Percentiles rank a stretch among this genome's conserved stretches.
These are phyloP conservation scores for Spathaspora girioi DNA, from an alignment of 805 yeast genomes.

Conservation along the genomic window DNA sequence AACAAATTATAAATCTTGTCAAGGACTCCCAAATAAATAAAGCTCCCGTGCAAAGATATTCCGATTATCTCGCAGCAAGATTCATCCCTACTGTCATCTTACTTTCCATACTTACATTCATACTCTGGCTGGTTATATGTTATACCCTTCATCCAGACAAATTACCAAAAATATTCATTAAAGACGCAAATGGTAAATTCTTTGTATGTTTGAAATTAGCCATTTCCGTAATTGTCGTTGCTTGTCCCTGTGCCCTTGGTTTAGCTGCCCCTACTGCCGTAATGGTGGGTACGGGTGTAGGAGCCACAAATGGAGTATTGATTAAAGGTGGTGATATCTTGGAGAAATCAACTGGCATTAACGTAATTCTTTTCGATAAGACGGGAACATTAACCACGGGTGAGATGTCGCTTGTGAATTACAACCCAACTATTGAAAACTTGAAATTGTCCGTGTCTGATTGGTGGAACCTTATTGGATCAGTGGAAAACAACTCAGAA, in stretches of 20 bases:
- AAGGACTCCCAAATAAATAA: slow-evolving; percentile 83
- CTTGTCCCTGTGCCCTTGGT: slow-evolving; percentile 98
- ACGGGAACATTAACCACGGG: slow-evolving; percentile 96
- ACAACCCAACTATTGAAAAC: slow-evolving; percentile 14
- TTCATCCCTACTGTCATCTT: slow-evolving; percentile 76
- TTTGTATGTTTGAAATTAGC: slow-evolving; percentile 73
- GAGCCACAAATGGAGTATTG: slow-evolving; percentile 83
- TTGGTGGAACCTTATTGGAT: slow-evolving; percentile 54
- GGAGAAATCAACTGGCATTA: slow-evolving; percentile 64
- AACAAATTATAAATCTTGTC: slow-evolving; percentile 82
- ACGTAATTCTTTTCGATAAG: slow-evolving; percentile 80
- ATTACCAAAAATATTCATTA: slow-evolving; percentile 47
- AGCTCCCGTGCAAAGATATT: slow-evolving; percentile 88
- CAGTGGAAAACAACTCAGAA: slow-evolving; percentile 68
- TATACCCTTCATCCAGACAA: slow-evolving; percentile 13
- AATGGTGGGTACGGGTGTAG: slow-evolving; percentile 98
- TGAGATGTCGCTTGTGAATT: slow-evolving; percentile 48
- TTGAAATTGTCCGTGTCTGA: slow-evolving; percentile 7
- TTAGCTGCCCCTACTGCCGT: slow-evolving; percentile 98
- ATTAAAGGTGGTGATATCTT: slow-evolving; percentile 91
- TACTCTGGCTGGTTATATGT: slow-evolving; percentile 35
- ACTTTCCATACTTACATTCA: slow-evolving; percentile 63
- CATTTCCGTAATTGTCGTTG: slow-evolving; percentile 91
- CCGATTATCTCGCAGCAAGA: slow-evolving; percentile 78
- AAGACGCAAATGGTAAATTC: slow-evolving; percentile 50